Base-by-base conservation (phyloP, 1,284 basidiomycete species). In the Cryptococcus sp. region DNA sequence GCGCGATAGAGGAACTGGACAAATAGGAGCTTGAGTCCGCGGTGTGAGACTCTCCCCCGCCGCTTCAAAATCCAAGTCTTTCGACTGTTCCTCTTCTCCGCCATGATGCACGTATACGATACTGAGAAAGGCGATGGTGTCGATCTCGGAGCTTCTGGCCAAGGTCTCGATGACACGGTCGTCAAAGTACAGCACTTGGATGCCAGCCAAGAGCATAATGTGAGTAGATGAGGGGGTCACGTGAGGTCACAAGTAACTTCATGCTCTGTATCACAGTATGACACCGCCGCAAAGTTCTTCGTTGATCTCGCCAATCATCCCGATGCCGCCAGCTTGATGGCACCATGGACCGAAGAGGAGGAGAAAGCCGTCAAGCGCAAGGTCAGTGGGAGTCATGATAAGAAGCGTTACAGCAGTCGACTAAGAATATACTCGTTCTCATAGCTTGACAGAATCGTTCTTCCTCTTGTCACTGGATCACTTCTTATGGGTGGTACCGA, bases 261-360 rank as follows among this genome's bases (percentile, higher is more conserved):
- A 54, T 25, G 42, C 43, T 48, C 35, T 35, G 8, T 27, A 19
- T 23, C 25, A 6, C 46, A 66, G 64, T 63, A 61, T 27, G 67
- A 69, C 55, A 58, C 54, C 0, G 67, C 63, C 7, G 67, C 60
- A 15, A 45, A 39, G 15, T 69, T 67, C 55, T 58, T 69, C 35
- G 65, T 60, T 11, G 60, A 64, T 5, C n/a, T 67, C 19, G 60
- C 58, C 3, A 39, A 19, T 7, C 59, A 62, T 17, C 60, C 65
- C 8, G 63, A 69, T 47, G 65, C 58, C 13, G 58, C 54, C 40
- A 55, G 53, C 16, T 51, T 69, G 19, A 56, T 69, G 51, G 63
- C 65, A 10, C 61, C 60, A 3, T 69, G 60, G 57, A 69, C 67
- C 11, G 45, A 47, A 3, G 63, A 43, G 19, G 67, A 69, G 47